Conservation (phyloP, 2,329 filamentous ascomycete genomes). For the Fusarium gaditjirri region DNA sequence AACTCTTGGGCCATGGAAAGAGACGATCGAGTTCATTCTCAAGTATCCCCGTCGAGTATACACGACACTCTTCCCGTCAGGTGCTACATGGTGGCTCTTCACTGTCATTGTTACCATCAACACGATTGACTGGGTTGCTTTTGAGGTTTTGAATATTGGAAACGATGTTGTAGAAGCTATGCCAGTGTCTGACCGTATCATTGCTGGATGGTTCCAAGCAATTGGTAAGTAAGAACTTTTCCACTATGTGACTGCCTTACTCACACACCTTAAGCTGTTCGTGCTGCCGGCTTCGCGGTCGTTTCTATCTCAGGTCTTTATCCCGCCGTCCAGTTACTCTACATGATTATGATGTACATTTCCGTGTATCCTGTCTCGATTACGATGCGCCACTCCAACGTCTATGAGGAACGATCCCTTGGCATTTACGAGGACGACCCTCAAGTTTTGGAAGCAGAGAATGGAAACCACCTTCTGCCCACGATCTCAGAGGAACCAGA, state of each 20-base stretch:
- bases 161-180: constrained; percentile 66
- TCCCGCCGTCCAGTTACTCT: constrained; percentile 68
- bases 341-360: constrained; percentile 75
- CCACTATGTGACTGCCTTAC: neutral
- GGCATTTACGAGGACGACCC: constrained; percentile 63
- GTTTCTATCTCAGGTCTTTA: constrained; percentile 67
- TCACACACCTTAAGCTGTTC: constrained; percentile 59
- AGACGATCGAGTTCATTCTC: constrained; percentile 64
- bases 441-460: constrained; percentile 42
- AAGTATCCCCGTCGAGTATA: constrained; percentile 68
- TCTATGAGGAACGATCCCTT: constrained; percentile 76
- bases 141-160: constrained; percentile 72
- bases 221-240: constrained; percentile 53
- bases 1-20: constrained; percentile 55
- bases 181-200: constrained; percentile 62
- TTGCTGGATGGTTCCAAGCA: constrained; percentile 74
- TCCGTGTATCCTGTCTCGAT: constrained; percentile 71
- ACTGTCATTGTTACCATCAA: constrained; percentile 70
- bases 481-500: constrained; percentile 45
- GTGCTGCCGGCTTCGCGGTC: constrained; percentile 74
- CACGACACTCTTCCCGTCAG: constrained; percentile 71
- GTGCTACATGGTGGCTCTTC: constrained; percentile 73
- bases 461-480: constrained; percentile 17
- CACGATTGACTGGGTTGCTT: constrained; percentile 71
- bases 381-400: constrained; percentile 74